Evolutionary conservation across 225 moss, liverwort and hornwort species (phyloP), one percentile per base, ranked within the genome.

Genomic region (Polytrichum commune): DNA sequence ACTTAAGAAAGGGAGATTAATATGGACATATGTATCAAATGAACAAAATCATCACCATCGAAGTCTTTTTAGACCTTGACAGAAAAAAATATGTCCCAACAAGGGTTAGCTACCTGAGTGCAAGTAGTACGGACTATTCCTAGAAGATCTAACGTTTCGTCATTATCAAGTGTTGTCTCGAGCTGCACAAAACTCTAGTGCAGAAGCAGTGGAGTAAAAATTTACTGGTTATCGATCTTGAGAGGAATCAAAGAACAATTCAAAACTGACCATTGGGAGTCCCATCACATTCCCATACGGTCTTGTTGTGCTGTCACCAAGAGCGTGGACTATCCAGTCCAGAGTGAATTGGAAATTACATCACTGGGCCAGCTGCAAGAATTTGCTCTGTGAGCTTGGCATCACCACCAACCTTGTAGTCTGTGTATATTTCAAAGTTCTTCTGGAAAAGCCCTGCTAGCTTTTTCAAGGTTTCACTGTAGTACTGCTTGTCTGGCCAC

Each of bases 351-450:
- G 38, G 38, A 38, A 46, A 85, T 65, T 77, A 65, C 60, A 85
- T 68, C 8, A 76, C 69, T 65, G 89, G 89, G 24, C 89, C 89
- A 19, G 89, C 89, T 18, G 79, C 77, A 18, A 89, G 67, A 26
- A 89, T 89, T 30, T 60, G 60, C 79, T 84, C 65, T 22, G 81
- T 86, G 28, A 89, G 71, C 62, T 84, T 86, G 65, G 77, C 74
- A 65, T 89, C 86, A 27, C 81, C 86, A 46, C 89, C 89, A 10
- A 89, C 89, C 73, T 89, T 69, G 81, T 77, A 89, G 35, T 89
- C 89, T 0, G 77, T 75, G 30, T 86, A 89, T 6, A 83, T 27
- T 70, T 86, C 89, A 7, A 86, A 89, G 62, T 89, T 89, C 73
- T 76, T 89, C 84, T 86, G 76, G 46, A 89, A 89, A 5, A 89